Conservation (phyloP, 768 basidiomycete genomes). For the Lentinula sp. region DNA sequence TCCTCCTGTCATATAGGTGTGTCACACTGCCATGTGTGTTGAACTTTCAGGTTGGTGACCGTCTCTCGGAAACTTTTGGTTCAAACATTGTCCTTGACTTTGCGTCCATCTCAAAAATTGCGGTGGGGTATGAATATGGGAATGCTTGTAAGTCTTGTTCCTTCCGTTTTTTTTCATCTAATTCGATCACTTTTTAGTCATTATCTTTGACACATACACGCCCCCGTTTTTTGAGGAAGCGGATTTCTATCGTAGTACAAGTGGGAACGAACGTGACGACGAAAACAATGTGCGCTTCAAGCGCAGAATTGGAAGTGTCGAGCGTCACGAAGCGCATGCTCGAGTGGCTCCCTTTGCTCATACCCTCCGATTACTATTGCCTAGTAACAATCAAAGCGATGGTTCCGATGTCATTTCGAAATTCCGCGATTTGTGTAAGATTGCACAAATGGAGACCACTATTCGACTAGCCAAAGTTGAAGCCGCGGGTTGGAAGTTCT, state of each 20-base stretch:
- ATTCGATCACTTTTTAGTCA: conserved; percentile 32
- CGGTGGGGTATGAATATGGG: conserved; percentile 50
- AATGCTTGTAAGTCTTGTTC: conserved; percentile 49
- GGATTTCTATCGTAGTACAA: conserved; percentile 47
- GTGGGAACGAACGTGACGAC: conserved; percentile 32
- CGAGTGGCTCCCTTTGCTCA: conserved; percentile 64
- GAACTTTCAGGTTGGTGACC: conserved; percentile 50
- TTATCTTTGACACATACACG: conserved; percentile 61
- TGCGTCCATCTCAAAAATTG: conserved; percentile 53
- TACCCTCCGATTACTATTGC: conserved; percentile 60
- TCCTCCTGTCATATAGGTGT: not conserved
- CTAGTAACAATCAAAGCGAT: conserved; percentile 31
- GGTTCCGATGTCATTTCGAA: conserved; percentile 34
- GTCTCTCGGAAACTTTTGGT: conserved; percentile 42
- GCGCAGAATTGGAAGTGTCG: conserved; percentile 49
- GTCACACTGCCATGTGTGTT: too few species aligned
- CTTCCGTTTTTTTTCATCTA: conserved; percentile 11
- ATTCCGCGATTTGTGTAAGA: conserved; percentile 50
- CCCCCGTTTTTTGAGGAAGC: conserved; percentile 62
- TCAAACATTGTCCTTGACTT: conserved; percentile 50
- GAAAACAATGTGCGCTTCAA: conserved; percentile 37
- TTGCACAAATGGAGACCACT: conserved; percentile 34
- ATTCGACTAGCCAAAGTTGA: conserved; percentile 39
- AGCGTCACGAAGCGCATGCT: conserved; percentile 46
- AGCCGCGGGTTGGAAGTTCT: conserved; percentile 45